Evolutionary conservation across 345 rosid genomes (phyloP).

Genomic region (Eucalyptus albens): DNA sequence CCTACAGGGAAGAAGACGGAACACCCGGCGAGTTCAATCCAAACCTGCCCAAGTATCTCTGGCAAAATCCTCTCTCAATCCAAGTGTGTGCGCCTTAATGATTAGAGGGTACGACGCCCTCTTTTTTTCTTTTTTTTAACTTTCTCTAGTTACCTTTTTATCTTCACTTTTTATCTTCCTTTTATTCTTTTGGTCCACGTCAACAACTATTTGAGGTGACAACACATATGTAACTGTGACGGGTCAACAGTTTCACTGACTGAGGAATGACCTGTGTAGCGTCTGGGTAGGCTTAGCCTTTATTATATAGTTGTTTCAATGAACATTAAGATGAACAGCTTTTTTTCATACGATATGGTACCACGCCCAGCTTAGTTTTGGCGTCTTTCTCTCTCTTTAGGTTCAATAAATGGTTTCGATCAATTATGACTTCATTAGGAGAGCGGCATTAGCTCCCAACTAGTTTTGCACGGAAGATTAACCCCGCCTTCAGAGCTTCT

Average conservation of each 20-base stretch:
- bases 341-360: no score
- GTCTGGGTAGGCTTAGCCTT: accelerated
- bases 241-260: accelerated
- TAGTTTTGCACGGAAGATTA: accelerated
- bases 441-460: accelerated
- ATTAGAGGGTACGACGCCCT: background rate
- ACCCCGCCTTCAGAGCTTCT: no score
- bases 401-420: accelerated
- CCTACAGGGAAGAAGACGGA: background rate
- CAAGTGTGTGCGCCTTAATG: background rate
- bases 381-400: no score
- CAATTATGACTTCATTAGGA: accelerated
- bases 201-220: background rate
- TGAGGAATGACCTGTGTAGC: accelerated
- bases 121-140: background rate
- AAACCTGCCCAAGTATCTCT: background rate
- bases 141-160: background rate
- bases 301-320: no score
- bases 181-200: background rate
- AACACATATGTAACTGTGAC: background rate
- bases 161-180: background rate
- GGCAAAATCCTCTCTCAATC: background rate
- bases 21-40: background rate
- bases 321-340: accelerated
- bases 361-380: accelerated